Evolutionary conservation across 768 basidiomycete species (phyloP).

Genomic region (Tephrocybe sp.): DNA sequence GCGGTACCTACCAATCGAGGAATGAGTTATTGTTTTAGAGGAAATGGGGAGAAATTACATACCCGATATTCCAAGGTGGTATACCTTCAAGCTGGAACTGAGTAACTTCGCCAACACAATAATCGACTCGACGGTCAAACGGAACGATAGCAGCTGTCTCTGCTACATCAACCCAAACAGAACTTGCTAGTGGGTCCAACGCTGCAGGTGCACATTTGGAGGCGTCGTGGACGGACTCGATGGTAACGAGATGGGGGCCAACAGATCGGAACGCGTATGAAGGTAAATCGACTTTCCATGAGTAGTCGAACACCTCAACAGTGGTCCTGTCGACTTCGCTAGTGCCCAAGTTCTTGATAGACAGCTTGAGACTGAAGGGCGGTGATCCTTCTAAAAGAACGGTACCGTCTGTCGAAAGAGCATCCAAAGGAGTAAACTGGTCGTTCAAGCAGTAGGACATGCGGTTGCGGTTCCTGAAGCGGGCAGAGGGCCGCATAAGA

Average conservation of each 20-base stretch:
- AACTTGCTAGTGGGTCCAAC: conserved; percentile 57
- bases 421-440: conserved; percentile 54
- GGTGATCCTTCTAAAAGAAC: conserved; percentile 80
- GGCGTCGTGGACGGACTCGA: conserved; percentile 78
- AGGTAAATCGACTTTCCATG: conserved; percentile 75
- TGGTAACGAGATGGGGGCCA: conserved; percentile 76
- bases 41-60: conserved; percentile 20
- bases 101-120: conserved; percentile 87
- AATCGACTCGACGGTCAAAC: conserved; percentile 73
- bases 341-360: conserved; percentile 72
- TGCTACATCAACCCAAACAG: conserved; percentile 89
- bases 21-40: too few species aligned
- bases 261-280: conserved; percentile 74
- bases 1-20: conserved; percentile 58
- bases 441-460: conserved; percentile 79
- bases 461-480: conserved; percentile 67
- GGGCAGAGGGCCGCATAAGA: conserved; percentile 74
- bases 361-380: conserved; percentile 80
- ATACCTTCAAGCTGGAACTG: conserved; percentile 94
- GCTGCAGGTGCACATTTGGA: conserved; percentile 78
- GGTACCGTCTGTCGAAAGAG: conserved; percentile 52
- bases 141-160: conserved; percentile 94
- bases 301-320: conserved; percentile 44
- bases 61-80: conserved; percentile 91
- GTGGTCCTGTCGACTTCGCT: conserved; percentile 61